Evolutionary conservation across 2,329 filamentous ascomycete genomes (phyloP).

Genomic region (Sphaerulina vaccinii): DNA sequence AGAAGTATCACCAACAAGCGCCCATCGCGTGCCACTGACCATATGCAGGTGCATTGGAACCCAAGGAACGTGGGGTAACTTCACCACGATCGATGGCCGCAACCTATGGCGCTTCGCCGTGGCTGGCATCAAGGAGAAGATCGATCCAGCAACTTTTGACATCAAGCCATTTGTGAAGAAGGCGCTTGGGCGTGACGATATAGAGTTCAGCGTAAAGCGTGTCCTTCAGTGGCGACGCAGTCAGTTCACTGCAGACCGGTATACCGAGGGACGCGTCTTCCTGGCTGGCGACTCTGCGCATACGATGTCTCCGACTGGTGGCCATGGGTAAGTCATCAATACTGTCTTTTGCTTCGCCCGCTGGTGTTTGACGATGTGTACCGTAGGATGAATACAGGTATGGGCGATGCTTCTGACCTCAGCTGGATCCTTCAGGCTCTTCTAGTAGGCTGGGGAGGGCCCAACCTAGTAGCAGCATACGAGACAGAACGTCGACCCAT

Average conservation of each 20-base stretch:
- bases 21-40: no score
- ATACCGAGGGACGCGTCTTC: conserved; percentile 17
- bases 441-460: conserved; percentile 23
- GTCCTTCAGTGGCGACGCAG: conserved; percentile 9
- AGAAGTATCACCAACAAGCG: no score
- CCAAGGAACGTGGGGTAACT: conserved; percentile 10
- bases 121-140: conserved; percentile 3
- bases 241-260: conserved; percentile 4
- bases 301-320: conserved; percentile 37
- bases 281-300: conserved; percentile 39
- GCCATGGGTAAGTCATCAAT: conserved; percentile 31
- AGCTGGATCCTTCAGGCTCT: conserved; percentile 36
- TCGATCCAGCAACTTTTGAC: conserved; percentile 2
- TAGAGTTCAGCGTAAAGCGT: conserved; percentile 1
- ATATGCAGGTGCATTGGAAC: conserved; percentile 5
- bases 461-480: conserved; percentile 31
- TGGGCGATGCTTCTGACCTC: conserved; percentile 39
- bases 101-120: conserved; percentile 7
- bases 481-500: conserved; percentile 35
- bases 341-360: background rate
- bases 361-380: no score
- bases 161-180: conserved; percentile 5
- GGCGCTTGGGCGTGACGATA: conserved; percentile 6
- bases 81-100: conserved; percentile 11
- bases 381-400: conserved; percentile 38